Evolutionary conservation across 176 grass and related monocot species (phyloP).

Genomic region (Ensete glaucum): DNA sequence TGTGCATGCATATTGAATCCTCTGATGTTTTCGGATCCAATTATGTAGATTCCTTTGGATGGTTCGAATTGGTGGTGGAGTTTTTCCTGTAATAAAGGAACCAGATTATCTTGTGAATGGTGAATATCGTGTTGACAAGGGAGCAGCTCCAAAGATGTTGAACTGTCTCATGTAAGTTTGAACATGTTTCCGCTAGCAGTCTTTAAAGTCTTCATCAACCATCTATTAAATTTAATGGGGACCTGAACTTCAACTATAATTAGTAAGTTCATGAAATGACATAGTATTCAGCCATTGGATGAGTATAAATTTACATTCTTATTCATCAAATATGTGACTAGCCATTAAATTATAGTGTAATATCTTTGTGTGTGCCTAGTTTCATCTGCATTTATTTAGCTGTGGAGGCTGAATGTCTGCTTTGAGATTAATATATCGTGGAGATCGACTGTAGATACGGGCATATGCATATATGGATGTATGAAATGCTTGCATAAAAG

Average conservation of each 20-base stretch:
- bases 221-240: not conserved
- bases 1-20: not conserved
- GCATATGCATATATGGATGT: too few relatives aligned
- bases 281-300: not conserved
- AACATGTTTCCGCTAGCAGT: not conserved
- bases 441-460: too few relatives aligned
- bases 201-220: not conserved
- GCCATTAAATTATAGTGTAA: too few relatives aligned
- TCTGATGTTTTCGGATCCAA: not conserved
- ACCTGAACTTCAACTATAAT: not conserved
- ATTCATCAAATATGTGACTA: too few relatives aligned
- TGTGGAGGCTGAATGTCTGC: not conserved
- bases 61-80: constrained; percentile 97
- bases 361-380: too few relatives aligned
- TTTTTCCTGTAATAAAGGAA: constrained; percentile 98
- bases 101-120: constrained; percentile 99
- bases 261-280: not conserved
- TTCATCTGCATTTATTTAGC: not conserved
- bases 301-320: too few relatives aligned
- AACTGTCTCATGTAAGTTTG: constrained; percentile 94
- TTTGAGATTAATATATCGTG: not conserved
- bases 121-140: constrained; percentile 93
- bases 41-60: constrained; percentile 71
- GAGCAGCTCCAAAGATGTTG: constrained; percentile 97
- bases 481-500: not conserved